These are phyloP conservation scores for Chlamydomonas sphaeroides DNA, from an alignment of 139 green algal genomes.

Conservation along the genomic window DNA sequence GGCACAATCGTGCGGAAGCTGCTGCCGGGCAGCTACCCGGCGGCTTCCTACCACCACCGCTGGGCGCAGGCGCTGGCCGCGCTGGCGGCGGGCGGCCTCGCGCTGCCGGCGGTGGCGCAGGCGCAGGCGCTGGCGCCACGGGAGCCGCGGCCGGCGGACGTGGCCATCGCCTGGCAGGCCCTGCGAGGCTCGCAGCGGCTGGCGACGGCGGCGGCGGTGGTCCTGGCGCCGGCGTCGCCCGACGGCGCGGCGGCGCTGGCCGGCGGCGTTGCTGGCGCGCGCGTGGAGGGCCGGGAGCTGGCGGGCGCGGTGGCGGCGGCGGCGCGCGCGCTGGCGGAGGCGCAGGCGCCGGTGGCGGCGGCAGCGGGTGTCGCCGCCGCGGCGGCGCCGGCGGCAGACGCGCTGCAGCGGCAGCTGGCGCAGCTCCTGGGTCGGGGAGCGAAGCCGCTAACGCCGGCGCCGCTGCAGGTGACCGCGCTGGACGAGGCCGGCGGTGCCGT, in stretches of 20 bases:
- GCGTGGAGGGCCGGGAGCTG: conserved; percentile 17
- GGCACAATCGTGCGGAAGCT: conserved; percentile 36
- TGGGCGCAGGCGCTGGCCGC: conserved; percentile 38
- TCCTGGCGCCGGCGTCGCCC: background rate
- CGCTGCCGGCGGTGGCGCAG: conserved; percentile 3
- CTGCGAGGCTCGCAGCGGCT: conserved; percentile 28
- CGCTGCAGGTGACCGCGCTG: background rate
- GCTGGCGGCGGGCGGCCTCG: conserved; percentile 21
- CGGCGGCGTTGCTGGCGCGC: background rate
- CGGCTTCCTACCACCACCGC: conserved; percentile 34
- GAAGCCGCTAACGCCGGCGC: background rate
- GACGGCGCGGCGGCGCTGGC: background rate
- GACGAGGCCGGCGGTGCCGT: background rate
- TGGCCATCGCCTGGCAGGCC: conserved; percentile 23
- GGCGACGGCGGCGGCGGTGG: conserved; percentile 1
- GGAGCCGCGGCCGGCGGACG: conserved; percentile 3
- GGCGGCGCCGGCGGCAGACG: background rate
- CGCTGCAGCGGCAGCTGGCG: background rate
- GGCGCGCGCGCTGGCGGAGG: background rate
- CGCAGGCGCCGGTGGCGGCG: background rate
- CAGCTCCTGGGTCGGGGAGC: background rate
- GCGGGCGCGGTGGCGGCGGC: conserved; percentile 2
- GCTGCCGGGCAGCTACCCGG: conserved; percentile 33
- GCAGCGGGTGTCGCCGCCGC: background rate
- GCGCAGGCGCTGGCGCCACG: conserved; percentile 17